These are phyloP conservation scores for Teratosphaeria pseudoeucalypti DNA, from an alignment of 2,329 filamentous ascomycete genomes.

Conservation along the genomic window DNA sequence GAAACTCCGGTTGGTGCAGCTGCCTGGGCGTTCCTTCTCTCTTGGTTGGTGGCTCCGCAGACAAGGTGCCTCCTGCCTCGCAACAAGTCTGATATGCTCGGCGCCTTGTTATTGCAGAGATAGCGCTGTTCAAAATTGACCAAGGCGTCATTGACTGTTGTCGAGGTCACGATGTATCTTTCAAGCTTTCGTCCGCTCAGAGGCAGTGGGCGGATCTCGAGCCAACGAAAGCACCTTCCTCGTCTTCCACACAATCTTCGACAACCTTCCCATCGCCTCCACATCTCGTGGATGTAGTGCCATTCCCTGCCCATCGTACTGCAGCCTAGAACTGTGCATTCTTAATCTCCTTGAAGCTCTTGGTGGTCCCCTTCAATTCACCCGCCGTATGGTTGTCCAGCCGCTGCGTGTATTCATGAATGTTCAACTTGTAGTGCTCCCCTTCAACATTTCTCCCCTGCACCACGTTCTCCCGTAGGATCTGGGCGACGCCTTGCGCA, in stretches of 20 bases:
- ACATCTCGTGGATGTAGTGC: not conserved
- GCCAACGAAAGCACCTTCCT: not conserved
- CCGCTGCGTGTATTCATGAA: constrained; percentile 83
- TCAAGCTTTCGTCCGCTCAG: not conserved
- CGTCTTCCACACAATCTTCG: not conserved
- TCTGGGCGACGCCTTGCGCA: constrained; percentile 70
- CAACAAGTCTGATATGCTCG: not conserved
- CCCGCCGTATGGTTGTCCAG: constrained; percentile 91
- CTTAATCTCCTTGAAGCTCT: constrained; percentile 32
- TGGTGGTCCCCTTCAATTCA: constrained; percentile 37
- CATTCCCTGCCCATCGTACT: not conserved
- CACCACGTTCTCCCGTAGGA: constrained; percentile 76
- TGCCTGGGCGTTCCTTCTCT: not conserved
- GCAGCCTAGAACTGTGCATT: constrained; percentile 12
- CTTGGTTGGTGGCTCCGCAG: not conserved
- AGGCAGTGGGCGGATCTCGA: not conserved
- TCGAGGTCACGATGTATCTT: not conserved
- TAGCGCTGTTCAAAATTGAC: too few species aligned
- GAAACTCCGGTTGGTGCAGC: not conserved
- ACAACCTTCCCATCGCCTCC: not conserved
- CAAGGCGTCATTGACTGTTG: too few species aligned
- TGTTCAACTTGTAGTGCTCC: constrained; percentile 54
- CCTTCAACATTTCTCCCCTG: constrained; percentile 48
- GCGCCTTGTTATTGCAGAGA: not conserved
- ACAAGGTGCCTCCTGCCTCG: not conserved